phyloP scores from a whole-genome alignment of 225 moss, liverwort and hornwort species.

The Lunularia cruciata region DNA sequence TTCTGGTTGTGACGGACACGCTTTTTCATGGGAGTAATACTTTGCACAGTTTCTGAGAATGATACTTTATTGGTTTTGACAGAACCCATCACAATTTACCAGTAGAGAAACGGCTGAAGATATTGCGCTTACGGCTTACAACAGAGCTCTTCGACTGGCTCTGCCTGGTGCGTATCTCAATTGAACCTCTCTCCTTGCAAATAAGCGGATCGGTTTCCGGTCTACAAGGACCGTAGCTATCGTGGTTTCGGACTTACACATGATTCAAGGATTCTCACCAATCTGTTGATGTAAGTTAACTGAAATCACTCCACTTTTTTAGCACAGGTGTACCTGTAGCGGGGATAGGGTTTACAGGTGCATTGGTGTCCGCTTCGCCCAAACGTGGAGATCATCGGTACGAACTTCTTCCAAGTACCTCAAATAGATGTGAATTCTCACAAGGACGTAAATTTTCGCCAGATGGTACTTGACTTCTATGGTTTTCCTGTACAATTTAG shows the following conservation, averaged over 20 bases:
- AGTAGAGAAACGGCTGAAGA: constrained; percentile 81
- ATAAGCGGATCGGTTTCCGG: background rate
- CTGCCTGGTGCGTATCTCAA: constrained; percentile 61
- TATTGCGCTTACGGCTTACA: constrained; percentile 81
- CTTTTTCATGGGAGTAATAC: no score
- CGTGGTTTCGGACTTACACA: no score
- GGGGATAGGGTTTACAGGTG: constrained; percentile 89
- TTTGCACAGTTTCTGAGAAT: no score
- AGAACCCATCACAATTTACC: constrained; percentile 69
- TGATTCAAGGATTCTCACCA: no score
- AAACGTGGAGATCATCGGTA: constrained; percentile 97
- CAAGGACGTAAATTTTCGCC: background rate
- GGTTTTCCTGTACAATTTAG: background rate
- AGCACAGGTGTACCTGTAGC: constrained; percentile 77
- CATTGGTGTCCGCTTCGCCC: constrained; percentile 67
- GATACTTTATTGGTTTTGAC: constrained; percentile 23
- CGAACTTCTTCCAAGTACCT: background rate
- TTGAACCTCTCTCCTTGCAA: background rate
- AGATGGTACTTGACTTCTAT: background rate
- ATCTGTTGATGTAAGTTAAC: no score
- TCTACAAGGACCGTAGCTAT: background rate
- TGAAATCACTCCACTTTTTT: background rate
- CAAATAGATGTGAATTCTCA: no score
- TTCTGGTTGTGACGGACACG: background rate
- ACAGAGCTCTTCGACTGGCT: constrained; percentile 75